These are phyloP conservation scores for Pyrus communis DNA, from an alignment of 306 rosid genomes.

Conservation along the genomic window DNA sequence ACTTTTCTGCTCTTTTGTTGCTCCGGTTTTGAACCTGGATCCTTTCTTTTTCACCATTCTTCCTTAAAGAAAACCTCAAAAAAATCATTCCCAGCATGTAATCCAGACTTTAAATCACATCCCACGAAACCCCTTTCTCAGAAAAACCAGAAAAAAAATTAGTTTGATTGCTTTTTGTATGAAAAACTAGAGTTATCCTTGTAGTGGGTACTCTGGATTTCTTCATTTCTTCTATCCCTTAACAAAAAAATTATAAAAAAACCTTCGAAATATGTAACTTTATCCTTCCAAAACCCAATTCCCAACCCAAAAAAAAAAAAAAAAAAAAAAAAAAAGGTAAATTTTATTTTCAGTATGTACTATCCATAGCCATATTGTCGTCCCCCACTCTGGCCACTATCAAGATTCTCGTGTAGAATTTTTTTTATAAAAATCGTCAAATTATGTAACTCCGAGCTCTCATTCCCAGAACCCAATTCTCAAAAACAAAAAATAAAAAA, in stretches of 20 bases:
- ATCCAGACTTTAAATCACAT: background rate
- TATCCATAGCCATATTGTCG: background rate
- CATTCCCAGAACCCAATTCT: constrained; percentile 3
- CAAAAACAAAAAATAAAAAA: background rate
- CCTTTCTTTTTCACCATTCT: background rate
- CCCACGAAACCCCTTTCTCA: background rate
- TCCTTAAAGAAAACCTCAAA: background rate
- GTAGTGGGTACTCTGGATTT: constrained; percentile 45
- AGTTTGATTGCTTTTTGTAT: background rate
- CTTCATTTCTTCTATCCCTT: constrained; percentile 34
- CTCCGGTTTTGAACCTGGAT: background rate
- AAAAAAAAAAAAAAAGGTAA: background rate
- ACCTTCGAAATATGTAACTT: constrained; percentile 56
- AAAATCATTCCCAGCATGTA: constrained; percentile 9
- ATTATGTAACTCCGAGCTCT: constrained; percentile 34
- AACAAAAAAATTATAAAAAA: constrained; percentile 49
- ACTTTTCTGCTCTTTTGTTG: background rate
- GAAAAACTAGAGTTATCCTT: background rate
- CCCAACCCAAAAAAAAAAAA: background rate
- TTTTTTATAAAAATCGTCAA: constrained; percentile 26
- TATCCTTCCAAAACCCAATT: constrained; percentile 3
- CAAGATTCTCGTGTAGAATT: constrained; percentile 16
- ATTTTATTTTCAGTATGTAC: background rate
- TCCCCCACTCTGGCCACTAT: constrained; percentile 19
- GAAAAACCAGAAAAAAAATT: background rate